phyloP scores from a whole-genome alignment of 306 rosid genomes.

The Inga leiocalycina region DNA sequence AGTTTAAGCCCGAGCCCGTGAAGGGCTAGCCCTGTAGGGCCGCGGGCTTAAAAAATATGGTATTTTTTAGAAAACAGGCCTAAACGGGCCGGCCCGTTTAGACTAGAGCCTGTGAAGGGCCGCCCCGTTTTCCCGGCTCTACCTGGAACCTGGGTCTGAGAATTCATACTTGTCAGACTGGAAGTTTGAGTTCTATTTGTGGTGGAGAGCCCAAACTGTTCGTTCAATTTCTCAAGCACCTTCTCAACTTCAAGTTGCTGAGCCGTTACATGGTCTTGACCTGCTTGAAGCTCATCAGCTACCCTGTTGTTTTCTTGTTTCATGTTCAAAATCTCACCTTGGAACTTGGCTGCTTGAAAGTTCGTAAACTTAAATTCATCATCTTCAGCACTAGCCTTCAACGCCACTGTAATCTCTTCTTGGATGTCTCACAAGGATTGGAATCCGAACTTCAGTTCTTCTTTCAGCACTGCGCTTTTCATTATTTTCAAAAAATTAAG shows the following conservation, averaged over 20 bases:
- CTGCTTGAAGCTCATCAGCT: slow-evolving; percentile 78
- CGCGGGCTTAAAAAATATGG: no score
- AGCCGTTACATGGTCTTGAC: slow-evolving; percentile 61
- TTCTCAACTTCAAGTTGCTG: slow-evolving; percentile 67
- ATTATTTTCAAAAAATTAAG: no score
- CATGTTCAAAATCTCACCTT: slow-evolving; percentile 91
- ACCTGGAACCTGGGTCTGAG: slow-evolving; percentile 57
- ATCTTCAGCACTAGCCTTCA: slow-evolving; percentile 78
- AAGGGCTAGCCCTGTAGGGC: no score
- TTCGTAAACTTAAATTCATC: slow-evolving; percentile 78
- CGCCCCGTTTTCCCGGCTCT: no score
- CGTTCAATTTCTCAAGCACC: slow-evolving; percentile 60
- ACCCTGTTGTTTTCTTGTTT: slow-evolving; percentile 87
- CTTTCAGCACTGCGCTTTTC: slow-evolving; percentile 52
- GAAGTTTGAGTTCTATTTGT: slow-evolving; percentile 43
- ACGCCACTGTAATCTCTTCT: slow-evolving; percentile 69
- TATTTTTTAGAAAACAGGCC: no score
- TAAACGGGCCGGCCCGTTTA: no score
- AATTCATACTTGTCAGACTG: slow-evolving; percentile 35
- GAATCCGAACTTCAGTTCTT: slow-evolving; percentile 69
- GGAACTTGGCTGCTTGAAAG: slow-evolving; percentile 93
- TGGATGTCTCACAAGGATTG: slow-evolving; percentile 75
- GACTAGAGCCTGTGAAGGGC: no score
- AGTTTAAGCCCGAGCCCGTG: no score
- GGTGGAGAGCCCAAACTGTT: slow-evolving; percentile 53